Conservation (phyloP, 164 flowering plant genomes). For the Stephania japonica region DNA sequence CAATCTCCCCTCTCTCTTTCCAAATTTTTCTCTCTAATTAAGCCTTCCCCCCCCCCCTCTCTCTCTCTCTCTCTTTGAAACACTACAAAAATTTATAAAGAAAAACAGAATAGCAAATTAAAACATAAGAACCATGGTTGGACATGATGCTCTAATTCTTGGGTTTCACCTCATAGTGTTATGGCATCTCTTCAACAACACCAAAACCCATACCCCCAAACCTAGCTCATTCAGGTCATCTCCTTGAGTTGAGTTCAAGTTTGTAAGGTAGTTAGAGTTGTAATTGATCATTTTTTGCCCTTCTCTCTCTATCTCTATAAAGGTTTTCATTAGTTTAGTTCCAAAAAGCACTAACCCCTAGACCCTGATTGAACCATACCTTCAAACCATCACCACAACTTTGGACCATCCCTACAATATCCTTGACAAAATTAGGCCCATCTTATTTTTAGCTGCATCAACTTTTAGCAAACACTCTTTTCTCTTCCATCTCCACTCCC, state of each 20-base stretch:
- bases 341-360: slow-evolving; percentile 26
- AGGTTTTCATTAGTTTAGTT: slow-evolving; percentile 36
- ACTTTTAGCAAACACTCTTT: slow-evolving; percentile 66
- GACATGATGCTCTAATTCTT: slow-evolving; percentile 29
- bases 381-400: slow-evolving; percentile 33
- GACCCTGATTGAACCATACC: slow-evolving; percentile 34
- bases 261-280: slow-evolving; percentile 27
- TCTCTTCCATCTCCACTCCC: slow-evolving; percentile 56
- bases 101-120: no score
- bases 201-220: slow-evolving; percentile 21
- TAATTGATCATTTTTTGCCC: slow-evolving; percentile 22
- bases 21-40: background rate
- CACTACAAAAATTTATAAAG: background rate
- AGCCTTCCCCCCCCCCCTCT: no score
- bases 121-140: slow-evolving; percentile 23
- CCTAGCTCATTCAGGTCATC: slow-evolving; percentile 21
- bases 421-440: slow-evolving; percentile 25
- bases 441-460: slow-evolving; percentile 39
- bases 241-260: slow-evolving; percentile 28
- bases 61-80: background rate
- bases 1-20: no score
- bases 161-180: slow-evolving; percentile 29
- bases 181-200: slow-evolving; percentile 42
- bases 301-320: slow-evolving; percentile 24
- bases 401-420: slow-evolving; percentile 29